Base-by-base conservation (phyloP, 179 eudicot species). In the Corrigiola litoralis region DNA sequence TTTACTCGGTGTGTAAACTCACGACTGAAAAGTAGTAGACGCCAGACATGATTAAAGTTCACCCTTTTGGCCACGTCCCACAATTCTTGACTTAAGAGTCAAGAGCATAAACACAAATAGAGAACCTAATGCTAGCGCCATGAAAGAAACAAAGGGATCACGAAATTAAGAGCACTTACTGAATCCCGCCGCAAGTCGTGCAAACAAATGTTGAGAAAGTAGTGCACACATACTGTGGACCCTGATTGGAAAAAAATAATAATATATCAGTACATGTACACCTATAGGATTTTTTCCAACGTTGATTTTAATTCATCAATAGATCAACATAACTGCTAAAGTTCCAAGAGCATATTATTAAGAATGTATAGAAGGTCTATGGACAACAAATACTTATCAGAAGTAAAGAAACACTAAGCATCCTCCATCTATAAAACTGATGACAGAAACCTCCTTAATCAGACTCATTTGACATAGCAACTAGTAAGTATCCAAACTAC, bases 1-100 rank as follows among this genome's bases (percentile, higher is more conserved):
- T 95, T 95, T 36, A 95, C 92, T 72, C 99, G 81, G 79, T 95
- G 99, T 20, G 97, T 86, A 76, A 95, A 95, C 77, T 95, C 99
- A 48, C 99, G 99, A 67, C 97, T 95, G 88, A 55, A 77, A 80
- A 65, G n/a, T 28, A 66, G 4, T 27, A 23, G 14, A 41, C 10
- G 33, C 13, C 12, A 54, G 41, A 23, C 40, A 45, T 4, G n/a
- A 6, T 61, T 42, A 31, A 24, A 37, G 4, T 18, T 13, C 44
- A 60, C 17, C 66, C 29, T 51, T 4, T 8, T 18, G 5, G 64
- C n/a, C n/a, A n/a, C n/a, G n/a, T n/a, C n/a, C n/a, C n/a, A n/a
- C 40, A 17, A 27, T 17, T 33, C 12, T 46, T 2, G 31, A 46
- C 42, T 32, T n/a, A 47, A 21, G 11, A 37, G 16, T 40, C 49